Conservation (phyloP, 2,329 filamentous ascomycete species). For the Colletotrichum sojae region DNA sequence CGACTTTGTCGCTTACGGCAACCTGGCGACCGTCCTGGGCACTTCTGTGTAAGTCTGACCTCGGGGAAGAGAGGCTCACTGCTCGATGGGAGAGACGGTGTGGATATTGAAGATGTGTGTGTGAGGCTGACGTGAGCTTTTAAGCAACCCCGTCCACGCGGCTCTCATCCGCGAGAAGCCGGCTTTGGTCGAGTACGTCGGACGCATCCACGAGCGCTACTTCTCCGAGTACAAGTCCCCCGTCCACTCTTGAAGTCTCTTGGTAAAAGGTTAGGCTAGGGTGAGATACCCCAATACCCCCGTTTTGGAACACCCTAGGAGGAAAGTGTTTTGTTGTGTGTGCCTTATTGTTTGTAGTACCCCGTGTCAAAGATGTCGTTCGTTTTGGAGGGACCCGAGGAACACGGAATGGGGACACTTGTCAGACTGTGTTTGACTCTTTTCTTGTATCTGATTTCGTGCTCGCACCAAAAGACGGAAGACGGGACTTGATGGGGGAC, state of each 20-base stretch:
- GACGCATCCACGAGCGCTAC: constrained; percentile 39
- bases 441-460: constrained; percentile 17
- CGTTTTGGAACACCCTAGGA: constrained; percentile 17
- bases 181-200: constrained; percentile 37
- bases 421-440: constrained; percentile 8
- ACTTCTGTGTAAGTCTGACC: constrained; percentile 36
- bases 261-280: constrained; percentile 7
- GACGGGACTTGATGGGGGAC: constrained; percentile 5
- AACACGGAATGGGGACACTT: constrained; percentile 22
- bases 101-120: too few relatives aligned
- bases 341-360: neutral
- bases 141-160: constrained; percentile 39
- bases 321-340: neutral
- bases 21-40: constrained; percentile 37
- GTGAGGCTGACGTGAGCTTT: neutral
- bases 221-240: constrained; percentile 39
- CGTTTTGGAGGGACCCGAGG: constrained; percentile 1
- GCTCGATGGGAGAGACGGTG: neutral
- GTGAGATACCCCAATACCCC: constrained; percentile 36
- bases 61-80: neutral
- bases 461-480: constrained; percentile 13
- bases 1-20: constrained; percentile 41
- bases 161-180: constrained; percentile 40
- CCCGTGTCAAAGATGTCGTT: neutral
- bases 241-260: constrained; percentile 32